These are phyloP conservation scores for Eucalyptus rudis DNA, from an alignment of 345 rosid genomes.

Conservation along the genomic window DNA sequence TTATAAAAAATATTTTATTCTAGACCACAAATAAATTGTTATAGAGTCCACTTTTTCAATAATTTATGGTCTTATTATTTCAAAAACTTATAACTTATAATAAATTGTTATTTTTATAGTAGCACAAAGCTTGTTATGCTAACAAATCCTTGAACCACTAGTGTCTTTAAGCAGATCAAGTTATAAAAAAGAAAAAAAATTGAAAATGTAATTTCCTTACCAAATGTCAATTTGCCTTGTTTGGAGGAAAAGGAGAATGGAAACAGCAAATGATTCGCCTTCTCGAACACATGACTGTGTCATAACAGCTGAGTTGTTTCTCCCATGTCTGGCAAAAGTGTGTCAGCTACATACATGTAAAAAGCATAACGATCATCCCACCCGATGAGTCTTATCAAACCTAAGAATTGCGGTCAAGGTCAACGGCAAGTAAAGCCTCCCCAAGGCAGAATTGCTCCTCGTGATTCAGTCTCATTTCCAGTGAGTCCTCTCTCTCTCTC, in stretches of 20 bases:
- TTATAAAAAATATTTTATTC: no score
- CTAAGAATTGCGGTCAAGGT: not conserved
- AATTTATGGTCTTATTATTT: rapidly evolving
- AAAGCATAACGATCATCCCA: not conserved
- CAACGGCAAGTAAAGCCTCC: not conserved
- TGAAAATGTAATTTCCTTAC: not conserved
- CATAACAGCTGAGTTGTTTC: not conserved
- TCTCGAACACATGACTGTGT: not conserved
- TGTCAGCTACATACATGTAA: not conserved
- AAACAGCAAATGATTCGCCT: not conserved
- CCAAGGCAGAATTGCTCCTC: not conserved
- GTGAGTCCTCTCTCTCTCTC: not conserved
- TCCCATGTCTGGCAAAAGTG: not conserved
- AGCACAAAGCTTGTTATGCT: rapidly evolving
- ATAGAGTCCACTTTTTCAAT: rapidly evolving
- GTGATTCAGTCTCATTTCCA: not conserved
- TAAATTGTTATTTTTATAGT: rapidly evolving
- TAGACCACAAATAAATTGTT: rapidly evolving
- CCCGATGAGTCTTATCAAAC: not conserved
- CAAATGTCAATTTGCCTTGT: not conserved
- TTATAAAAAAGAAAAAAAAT: not conserved
- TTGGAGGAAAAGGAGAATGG: not conserved
- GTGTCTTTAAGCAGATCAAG: not conserved
- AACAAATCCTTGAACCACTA: no score
- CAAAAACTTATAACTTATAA: rapidly evolving